Base-by-base conservation (phyloP, 139 green algal species). In the Coccomyxa sp. region DNA sequence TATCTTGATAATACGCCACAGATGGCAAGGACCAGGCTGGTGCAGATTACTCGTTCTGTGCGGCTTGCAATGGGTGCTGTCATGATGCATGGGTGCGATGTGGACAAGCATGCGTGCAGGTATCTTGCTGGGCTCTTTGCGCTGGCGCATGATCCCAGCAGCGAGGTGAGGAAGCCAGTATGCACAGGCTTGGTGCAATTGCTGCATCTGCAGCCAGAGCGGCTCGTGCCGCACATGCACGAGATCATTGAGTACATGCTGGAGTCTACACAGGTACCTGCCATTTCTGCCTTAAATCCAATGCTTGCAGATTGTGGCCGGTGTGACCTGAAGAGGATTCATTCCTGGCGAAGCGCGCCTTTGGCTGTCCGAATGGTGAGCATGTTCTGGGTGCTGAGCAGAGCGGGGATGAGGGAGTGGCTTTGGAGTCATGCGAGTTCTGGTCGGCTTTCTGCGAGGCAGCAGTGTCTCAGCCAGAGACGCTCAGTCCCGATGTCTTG, bases 221-320 rank as follows among this genome's bases (percentile, higher is more conserved):
- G 89, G 67, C 90, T 99, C 77, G 68, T 89, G 80, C 86, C 93
- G 32, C 91, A 95, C 81, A 88, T 99, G 86, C 82, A 84, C 12
- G 88, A 94, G 84, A 86, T 98, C 77, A 95, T 98, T 16, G 91
- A 97, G 87, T 99, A 98, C 92, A 99, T 99, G 96, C 89, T 99
- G 57, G 83, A 89, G 30, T 91, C 88, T 18, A 97, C 94, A 30
- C 91, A 97, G 88, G 90, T 92, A 38, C 32, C 30, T 51, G 38
- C 38, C 38, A 51, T 51, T 51, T 13, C n/a, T 57, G 15, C 27
- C 76, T 21, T 13, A 30, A 32, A 32, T 51, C 3, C 38, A 51
- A 11, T 51, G 3, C 38, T 51, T 51, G 38, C 7, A 7, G 38
- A 51, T 51, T 51, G 38, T 51, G 38, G 38, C 38, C 3, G 38